Percentiles rank a stretch among this genome's conserved stretches.
Conservation (phyloP, 305 asterid species). For the Andrographis paniculata region DNA sequence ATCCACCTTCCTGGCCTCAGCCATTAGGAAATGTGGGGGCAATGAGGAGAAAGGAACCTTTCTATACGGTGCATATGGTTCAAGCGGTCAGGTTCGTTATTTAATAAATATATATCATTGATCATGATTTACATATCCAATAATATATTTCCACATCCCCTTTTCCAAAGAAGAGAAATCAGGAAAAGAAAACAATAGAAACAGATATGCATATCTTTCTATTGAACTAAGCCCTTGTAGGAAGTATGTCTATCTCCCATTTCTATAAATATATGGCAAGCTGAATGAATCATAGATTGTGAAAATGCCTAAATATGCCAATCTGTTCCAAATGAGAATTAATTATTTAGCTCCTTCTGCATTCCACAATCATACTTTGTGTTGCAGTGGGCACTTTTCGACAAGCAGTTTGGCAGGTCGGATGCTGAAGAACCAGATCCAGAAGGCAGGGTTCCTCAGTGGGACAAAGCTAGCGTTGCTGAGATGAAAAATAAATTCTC, state of each 20-base stretch:
- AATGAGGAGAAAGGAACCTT: constrained; percentile 75
- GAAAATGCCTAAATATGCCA: constrained; percentile 3
- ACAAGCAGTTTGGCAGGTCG: constrained; percentile 69
- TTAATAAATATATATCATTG: background rate
- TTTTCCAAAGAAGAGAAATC: too few species aligned
- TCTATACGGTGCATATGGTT: constrained; percentile 80
- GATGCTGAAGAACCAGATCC: constrained; percentile 86
- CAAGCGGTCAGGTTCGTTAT: constrained; percentile 69
- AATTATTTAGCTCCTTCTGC: constrained; percentile 1
- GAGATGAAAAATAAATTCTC: constrained; percentile 77
- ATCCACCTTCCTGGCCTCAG: constrained; percentile 72
- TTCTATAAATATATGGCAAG: too few species aligned
- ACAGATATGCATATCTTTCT: too few species aligned
- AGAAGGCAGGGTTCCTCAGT: constrained; percentile 83
- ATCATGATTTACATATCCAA: too few species aligned
- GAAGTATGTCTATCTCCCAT: too few species aligned
- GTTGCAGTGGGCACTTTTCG: constrained; percentile 82
- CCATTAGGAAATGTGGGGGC: constrained; percentile 91
- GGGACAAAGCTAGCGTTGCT: constrained; percentile 63
- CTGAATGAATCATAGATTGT: too few species aligned
- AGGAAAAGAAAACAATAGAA: too few species aligned
- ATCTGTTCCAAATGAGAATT: constrained; percentile 6
- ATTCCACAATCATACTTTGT: background rate
- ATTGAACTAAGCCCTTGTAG: too few species aligned
- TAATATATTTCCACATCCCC: too few species aligned